Conservation (phyloP, 805 yeast genomes). For the Brettanomyces sp. region DNA sequence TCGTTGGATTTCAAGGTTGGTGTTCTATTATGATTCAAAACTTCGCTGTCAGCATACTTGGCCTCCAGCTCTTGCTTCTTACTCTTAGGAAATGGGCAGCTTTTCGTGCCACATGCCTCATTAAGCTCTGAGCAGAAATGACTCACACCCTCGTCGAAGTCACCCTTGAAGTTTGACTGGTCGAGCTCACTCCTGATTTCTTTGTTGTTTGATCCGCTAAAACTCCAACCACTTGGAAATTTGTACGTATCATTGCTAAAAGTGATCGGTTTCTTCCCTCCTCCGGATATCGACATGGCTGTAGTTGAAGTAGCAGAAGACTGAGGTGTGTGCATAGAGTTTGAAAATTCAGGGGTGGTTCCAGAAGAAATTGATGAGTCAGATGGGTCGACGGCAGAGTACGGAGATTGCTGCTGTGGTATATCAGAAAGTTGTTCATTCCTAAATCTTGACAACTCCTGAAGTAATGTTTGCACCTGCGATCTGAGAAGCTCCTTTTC, state of each 20-base stretch:
- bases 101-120: constrained; percentile 75
- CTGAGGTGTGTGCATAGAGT: neutral
- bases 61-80: constrained; percentile 1
- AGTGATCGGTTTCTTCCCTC: neutral
- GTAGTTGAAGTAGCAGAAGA: neutral
- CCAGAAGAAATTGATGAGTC: neutral
- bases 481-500: constrained; percentile 67
- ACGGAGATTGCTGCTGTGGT: neutral
- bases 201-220: neutral
- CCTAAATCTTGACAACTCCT: constrained; percentile 37
- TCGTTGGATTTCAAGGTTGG: neutral
- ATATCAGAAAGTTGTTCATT: neutral
- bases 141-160: constrained; percentile 61
- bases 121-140: constrained; percentile 70
- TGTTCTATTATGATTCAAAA: neutral
- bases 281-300: neutral
- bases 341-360: neutral
- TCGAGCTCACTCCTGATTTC: constrained; percentile 7
- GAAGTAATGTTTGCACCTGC: constrained; percentile 67
- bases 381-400: neutral
- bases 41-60: neutral
- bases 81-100: constrained; percentile 52
- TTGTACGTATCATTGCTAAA: neutral
- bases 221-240: constrained; percentile 6
- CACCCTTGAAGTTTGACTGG: constrained; percentile 18